Base-by-base conservation (phyloP, 1,284 basidiomycete genomes). In the Hymenochaete sp. region DNA sequence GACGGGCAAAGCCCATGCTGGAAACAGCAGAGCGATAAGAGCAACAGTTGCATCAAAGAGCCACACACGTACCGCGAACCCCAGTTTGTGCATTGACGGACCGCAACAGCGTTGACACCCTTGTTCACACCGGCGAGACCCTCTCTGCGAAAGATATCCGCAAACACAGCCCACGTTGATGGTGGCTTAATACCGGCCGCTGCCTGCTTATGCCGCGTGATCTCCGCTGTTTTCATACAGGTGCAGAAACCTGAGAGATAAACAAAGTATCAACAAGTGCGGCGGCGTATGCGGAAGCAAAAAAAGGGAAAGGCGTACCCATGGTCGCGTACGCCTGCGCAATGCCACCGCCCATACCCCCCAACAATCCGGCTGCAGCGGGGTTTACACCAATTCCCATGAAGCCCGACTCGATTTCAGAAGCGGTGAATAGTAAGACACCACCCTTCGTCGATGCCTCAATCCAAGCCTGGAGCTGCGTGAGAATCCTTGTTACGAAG, bases 31-130 rank as follows among this genome's bases (percentile, higher is more conserved):
- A 19, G 13, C 8, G 37, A 38, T 4, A 24, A 31, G 9, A 14
- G 14, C 14, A 31, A 31, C 10, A 31, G n/a, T n/a, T n/a, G n/a
- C n/a, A n/a, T n/a, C n/a, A n/a, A 52, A 9, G 48, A 24, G 41
- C 25, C 13, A 8, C 9, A 64, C 79, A 64, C 79, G 52, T 54
- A 91, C 83, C 93, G 84, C 53, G 91, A 93, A 53, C 96, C 96
- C 96, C 96, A 99, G 72, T 98, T 99, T 42, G 96, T 99, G 64
- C 91, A 93, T 66, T 98, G 95, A 42, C 95, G 82, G 39, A 98
- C 74, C 42, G 93, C 96, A 40, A 99, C 96, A 19, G 96, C 96
- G 59, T 99, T 98, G 51, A 98, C 96, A 67, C 96, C 96, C 73
- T 98, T 98, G 79, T 99, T 98, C 60, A 99, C 93, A 48, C 96